Conservation (phyloP, 2,329 filamentous ascomycete genomes). For the Metarhizium rileyi region DNA sequence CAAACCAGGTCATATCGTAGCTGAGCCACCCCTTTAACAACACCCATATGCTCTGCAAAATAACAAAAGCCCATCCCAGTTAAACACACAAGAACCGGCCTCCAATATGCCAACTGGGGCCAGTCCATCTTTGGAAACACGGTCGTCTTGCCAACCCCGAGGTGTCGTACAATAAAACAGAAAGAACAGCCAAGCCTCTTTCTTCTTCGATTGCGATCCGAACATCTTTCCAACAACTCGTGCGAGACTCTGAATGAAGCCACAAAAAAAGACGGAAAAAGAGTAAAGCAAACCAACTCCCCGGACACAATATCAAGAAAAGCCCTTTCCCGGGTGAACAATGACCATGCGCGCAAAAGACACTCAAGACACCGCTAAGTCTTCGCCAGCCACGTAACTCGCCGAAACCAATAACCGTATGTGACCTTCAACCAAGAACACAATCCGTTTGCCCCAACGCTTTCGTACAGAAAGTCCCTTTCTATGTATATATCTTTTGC, state of each 20-base stretch:
- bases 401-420: slow-evolving; percentile 20
- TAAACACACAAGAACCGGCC: slow-evolving; percentile 11
- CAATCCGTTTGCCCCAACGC: slow-evolving; percentile 15
- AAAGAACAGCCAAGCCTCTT: slow-evolving; percentile 19
- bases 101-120: slow-evolving; percentile 9
- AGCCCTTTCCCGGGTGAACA: slow-evolving; percentile 16
- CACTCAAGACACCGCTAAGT: slow-evolving; percentile 23
- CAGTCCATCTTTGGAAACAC: slow-evolving; percentile 7
- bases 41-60: slow-evolving; percentile 20
- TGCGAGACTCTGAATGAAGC: not conserved
- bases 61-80: slow-evolving; percentile 10
- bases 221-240: slow-evolving; percentile 13
- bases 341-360: slow-evolving; percentile 18
- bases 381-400: slow-evolving; percentile 24
- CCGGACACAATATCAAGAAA: slow-evolving; percentile 14
- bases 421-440: slow-evolving; percentile 28
- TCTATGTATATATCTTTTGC: slow-evolving; percentile 43
- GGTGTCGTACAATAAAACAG: slow-evolving; percentile 11
- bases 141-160: not conserved
- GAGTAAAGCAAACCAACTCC: slow-evolving; percentile 24
- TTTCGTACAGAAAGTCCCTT: slow-evolving; percentile 21
- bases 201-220: slow-evolving; percentile 20
- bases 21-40: slow-evolving; percentile 14
- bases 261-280: slow-evolving; percentile 7
- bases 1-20: slow-evolving; percentile 24